Evolutionary conservation across 306 rosid species (phyloP), one percentile per base, ranked within the genome.

Genomic region (Lagenaria siceraria): DNA sequence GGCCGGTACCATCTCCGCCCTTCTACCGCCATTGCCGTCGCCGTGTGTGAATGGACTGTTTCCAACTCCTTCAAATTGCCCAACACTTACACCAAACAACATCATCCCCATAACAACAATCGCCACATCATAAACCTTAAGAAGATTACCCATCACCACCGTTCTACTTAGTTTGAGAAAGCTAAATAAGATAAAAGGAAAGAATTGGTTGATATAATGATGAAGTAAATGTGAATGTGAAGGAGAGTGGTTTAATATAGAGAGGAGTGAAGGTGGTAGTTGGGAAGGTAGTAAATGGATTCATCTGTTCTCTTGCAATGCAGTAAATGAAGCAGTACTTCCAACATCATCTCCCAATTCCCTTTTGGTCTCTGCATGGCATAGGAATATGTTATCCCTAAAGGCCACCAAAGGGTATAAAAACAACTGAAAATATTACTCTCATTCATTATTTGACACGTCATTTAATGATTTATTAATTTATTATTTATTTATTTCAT

Each of bases 1-100:
- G 69, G 97, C 98, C 2, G 98, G 98, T 55, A 95, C 96, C 89
- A 81, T 51, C 78, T 86, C 91, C 33, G 76, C 25, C 18, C 83
- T 70, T 27, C 59, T 61, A 10, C 49, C 59, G 74, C 53, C 48
- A 10, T 5, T 46, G 52, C 52, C 52, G 5, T 43, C 49, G 49
- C 38, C 79, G 40, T 43, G 68, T 31, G 42, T 77, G 43, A 75
- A 59, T 0, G 64, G 63, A 12, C 25, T 29, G 63, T 58, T 58
- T 58, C 60, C 78, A n/a, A 63, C 9, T 29, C 46, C 62, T 36
- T 19, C 63, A 1, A 51, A 61, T 83, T 87, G 98, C 54, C 89
- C 86, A 48, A 18, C 80, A 43, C 77, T 83, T 64, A 10, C 31
- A 55, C 62, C 79, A 66, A 40, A 33, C 18, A 52, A 40, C 64